Evolutionary conservation across 805 yeast species (phyloP), one percentile per base, ranked within the genome.

Genomic region (Saccharomycopsis sp.): DNA sequence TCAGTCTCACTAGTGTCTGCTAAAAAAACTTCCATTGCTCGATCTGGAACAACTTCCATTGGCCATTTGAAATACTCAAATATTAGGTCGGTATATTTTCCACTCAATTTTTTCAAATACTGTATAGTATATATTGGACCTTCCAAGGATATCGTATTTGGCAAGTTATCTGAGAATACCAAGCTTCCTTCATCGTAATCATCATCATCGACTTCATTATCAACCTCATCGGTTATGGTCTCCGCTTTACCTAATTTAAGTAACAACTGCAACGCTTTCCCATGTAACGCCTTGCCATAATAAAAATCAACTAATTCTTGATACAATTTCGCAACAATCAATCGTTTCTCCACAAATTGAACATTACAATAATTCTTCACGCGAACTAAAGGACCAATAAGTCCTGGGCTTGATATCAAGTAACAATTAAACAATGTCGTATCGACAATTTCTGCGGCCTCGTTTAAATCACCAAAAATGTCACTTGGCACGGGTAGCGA

Each of bases 321-420:
- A 23, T 36, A 45, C 6, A 43, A 23, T 17, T 32, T 33, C 8
- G 48, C 40, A 8, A 13, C 14, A 17, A 40, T 23, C 14, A 87
- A 69, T 41, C 74, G 70, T 8, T 63, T 59, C 40, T 75, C 74
- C 1, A 86, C 95, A 2, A 75, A 68, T 1, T 67, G 65, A 3
- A 81, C 71, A 54, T 81, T 80, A 64, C 97, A 87, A 53, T 70
- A 67, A 59, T 89, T 93, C 22, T 76, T 74, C 1, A 87, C 71
- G 40, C 97, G 68, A 4, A 90, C 68, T 17, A 90, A 72, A 0
- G 97, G 93, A 0, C 90, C 95, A 11, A 90, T 72, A 58, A 90
- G 68, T 50, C 81, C 72, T 0, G 85, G 84, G 44, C 77, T 76
- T 24, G 76, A 75, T n/a, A 77, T 58, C 47, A 78, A 66, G 57